Evolutionary conservation across 306 rosid genomes (phyloP).

Genomic region (Quercus cerris): DNA sequence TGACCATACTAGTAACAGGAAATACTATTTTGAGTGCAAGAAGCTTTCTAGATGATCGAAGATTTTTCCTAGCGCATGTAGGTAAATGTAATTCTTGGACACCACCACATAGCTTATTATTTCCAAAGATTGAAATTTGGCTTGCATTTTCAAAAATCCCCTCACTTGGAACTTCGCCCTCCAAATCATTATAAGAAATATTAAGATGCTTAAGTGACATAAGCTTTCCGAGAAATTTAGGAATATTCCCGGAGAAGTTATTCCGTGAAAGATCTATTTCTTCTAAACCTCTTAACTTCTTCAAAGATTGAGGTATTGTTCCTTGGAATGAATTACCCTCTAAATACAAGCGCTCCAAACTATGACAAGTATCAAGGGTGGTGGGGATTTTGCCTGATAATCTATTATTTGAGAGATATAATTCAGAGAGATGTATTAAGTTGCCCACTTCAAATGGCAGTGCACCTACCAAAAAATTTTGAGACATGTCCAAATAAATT

Average conservation of each 20-base stretch:
- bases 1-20: too few species aligned
- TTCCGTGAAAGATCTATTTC: slow-evolving; percentile 31
- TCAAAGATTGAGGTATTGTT: slow-evolving; percentile 31
- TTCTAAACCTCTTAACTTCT: slow-evolving; percentile 31
- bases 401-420: slow-evolving; percentile 32
- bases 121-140: slow-evolving; percentile 25
- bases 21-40: too few species aligned
- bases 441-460: slow-evolving; percentile 38
- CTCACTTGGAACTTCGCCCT: slow-evolving; percentile 31
- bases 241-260: slow-evolving; percentile 35
- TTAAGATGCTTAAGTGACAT: slow-evolving; percentile 16
- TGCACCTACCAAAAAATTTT: slow-evolving; percentile 29
- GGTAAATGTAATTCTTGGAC: slow-evolving; percentile 27
- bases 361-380: slow-evolving; percentile 26
- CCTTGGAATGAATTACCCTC: slow-evolving; percentile 37
- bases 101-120: slow-evolving; percentile 37
- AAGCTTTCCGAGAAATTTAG: slow-evolving; percentile 28
- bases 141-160: slow-evolving; percentile 33
- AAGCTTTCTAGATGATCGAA: background rate
- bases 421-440: slow-evolving; percentile 14
- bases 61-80: slow-evolving; percentile 12
- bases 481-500: slow-evolving; percentile 35
- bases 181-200: slow-evolving; percentile 36
- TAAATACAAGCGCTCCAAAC: slow-evolving; percentile 31
- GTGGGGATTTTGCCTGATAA: slow-evolving; percentile 36